Conservation (phyloP, 352 stramenopile genomes). For the Globisporangium perplexum region DNA sequence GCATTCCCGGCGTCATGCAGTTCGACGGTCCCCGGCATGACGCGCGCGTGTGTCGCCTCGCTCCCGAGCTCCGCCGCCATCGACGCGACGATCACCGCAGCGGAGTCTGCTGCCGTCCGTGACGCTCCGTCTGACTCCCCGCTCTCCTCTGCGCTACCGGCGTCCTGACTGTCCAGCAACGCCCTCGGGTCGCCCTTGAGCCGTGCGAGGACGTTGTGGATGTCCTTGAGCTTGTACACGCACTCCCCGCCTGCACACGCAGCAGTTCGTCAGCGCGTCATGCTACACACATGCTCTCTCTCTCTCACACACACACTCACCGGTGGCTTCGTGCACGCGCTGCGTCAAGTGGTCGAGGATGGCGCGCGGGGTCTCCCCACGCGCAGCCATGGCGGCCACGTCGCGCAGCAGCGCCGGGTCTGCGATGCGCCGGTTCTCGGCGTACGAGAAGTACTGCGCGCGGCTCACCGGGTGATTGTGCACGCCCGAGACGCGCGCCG, state of each 20-base stretch:
- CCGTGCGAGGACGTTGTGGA: slow-evolving; percentile 8
- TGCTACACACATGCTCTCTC: neutral
- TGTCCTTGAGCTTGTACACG: slow-evolving; percentile 9
- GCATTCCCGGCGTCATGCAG: neutral
- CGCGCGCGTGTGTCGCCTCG: neutral
- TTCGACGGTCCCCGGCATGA: neutral
- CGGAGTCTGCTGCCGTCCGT: neutral
- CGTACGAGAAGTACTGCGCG: slow-evolving; percentile 9
- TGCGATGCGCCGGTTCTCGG: slow-evolving; percentile 5
- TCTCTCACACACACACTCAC: neutral
- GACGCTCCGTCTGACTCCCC: neutral
- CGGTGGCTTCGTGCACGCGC: neutral
- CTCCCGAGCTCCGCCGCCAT: neutral
- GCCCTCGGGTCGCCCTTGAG: slow-evolving; percentile 5
- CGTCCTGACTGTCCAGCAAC: neutral
- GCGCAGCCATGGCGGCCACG: neutral
- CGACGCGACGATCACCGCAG: neutral
- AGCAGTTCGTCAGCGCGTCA: neutral
- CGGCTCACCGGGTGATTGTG: slow-evolving; percentile 8
- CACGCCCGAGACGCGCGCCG: neutral
- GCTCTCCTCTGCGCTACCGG: neutral
- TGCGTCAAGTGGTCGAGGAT: neutral
- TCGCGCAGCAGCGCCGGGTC: slow-evolving; percentile 2
- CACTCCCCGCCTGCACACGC: slow-evolving; percentile 3
- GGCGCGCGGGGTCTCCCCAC: neutral